These are phyloP conservation scores for Phytophthora lateralis DNA, from an alignment of 352 stramenopile genomes.

Conservation along the genomic window DNA sequence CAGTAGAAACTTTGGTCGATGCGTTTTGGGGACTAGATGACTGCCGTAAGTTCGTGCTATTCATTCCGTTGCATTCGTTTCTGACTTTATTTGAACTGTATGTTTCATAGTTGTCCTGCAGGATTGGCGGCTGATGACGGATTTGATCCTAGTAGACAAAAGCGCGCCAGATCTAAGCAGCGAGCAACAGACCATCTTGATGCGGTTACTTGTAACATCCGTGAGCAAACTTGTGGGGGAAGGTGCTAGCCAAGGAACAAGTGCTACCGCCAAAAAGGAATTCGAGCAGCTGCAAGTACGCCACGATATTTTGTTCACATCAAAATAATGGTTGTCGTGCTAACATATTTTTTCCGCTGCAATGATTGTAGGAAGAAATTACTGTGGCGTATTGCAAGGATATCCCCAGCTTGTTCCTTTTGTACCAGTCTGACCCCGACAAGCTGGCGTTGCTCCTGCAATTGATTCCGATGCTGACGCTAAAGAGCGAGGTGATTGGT, in stretches of 20 bases:
- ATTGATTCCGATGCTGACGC: slow-evolving; percentile 72
- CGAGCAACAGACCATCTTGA: slow-evolving; percentile 81
- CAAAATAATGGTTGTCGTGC: not conserved
- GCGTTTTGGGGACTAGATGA: slow-evolving; percentile 88
- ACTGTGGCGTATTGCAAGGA: slow-evolving; percentile 83
- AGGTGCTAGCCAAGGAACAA: slow-evolving; percentile 30
- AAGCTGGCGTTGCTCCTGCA: slow-evolving; percentile 80
- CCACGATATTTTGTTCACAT: not conserved
- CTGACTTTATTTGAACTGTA: slow-evolving; percentile 12
- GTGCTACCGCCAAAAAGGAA: slow-evolving; percentile 53
- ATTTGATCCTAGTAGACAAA: slow-evolving; percentile 81
- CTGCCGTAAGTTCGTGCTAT: slow-evolving; percentile 64
- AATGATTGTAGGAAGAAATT: slow-evolving; percentile 64
- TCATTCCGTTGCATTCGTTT: slow-evolving; percentile 8
- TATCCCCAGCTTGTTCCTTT: slow-evolving; percentile 72
- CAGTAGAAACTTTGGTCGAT: slow-evolving; percentile 80
- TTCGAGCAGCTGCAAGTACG: slow-evolving; percentile 54
- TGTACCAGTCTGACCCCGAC: slow-evolving; percentile 80
- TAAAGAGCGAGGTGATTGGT: slow-evolving; percentile 66
- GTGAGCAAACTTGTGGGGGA: slow-evolving; percentile 63
- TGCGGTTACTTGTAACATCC: slow-evolving; percentile 71
- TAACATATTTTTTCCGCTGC: slow-evolving; percentile 2
- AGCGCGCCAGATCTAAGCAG: slow-evolving; percentile 78
- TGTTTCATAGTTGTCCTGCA: slow-evolving; percentile 75
- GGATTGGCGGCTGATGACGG: slow-evolving; percentile 79